Percentiles rank a stretch among this genome's conserved stretches.
Evolutionary conservation across 225 moss, liverwort and hornwort species (phyloP).

Genomic region (Thuidium tamariscinum): DNA sequence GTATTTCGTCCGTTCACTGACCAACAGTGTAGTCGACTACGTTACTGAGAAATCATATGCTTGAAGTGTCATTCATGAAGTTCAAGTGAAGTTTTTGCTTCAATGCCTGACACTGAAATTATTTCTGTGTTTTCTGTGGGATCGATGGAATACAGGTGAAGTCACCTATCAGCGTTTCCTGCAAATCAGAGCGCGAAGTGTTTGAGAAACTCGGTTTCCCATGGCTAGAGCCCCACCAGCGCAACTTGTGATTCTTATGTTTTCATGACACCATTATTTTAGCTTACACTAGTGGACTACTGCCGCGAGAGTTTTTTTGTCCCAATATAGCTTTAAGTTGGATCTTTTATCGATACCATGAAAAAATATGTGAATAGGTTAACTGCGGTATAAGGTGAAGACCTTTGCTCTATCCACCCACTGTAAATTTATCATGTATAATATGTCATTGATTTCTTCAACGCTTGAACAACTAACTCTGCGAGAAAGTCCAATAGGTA

Average conservation of each 20-base stretch:
- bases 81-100: neutral
- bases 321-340: neutral
- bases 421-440: neutral
- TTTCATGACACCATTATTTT: neutral
- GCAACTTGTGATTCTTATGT: slow-evolving; percentile 55
- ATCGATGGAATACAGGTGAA: slow-evolving; percentile 28
- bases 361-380: neutral
- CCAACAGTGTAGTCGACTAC: neutral
- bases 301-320: neutral
- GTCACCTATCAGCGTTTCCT: slow-evolving; percentile 39
- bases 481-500: neutral
- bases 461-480: neutral
- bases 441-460: neutral
- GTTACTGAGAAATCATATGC: neutral
- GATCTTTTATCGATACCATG: neutral
- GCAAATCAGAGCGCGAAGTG: slow-evolving; percentile 76
- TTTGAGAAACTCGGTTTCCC: slow-evolving; percentile 75
- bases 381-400: neutral
- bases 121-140: neutral
- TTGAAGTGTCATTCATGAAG: neutral
- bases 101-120: neutral
- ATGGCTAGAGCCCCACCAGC: slow-evolving; percentile 92
- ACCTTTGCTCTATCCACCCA: neutral
- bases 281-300: neutral
- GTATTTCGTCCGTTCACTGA: neutral